phyloP scores from a whole-genome alignment of 345 rosid species.

The Eutrema heterophyllum region DNA sequence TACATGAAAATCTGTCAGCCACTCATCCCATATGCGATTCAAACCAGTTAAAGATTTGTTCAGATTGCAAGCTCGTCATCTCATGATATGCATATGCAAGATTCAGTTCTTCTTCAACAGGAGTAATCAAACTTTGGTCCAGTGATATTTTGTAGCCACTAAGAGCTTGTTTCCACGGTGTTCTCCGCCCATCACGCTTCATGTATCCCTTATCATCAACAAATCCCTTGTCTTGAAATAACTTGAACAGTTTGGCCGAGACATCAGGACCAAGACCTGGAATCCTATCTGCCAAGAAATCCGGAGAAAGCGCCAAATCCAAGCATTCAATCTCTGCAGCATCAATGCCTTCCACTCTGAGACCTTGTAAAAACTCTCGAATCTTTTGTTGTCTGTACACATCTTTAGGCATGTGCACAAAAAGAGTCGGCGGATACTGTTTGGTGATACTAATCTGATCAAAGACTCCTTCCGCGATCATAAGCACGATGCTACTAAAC shows the following conservation, averaged over 20 bases:
- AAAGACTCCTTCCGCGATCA: constrained; percentile 85
- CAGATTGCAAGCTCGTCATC: constrained; percentile 86
- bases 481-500: constrained; percentile 69
- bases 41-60: constrained; percentile 84
- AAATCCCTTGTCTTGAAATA: constrained; percentile 56
- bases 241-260: constrained; percentile 50
- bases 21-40: constrained; percentile 65
- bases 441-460: constrained; percentile 48
- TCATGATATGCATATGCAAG: constrained; percentile 92
- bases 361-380: constrained; percentile 41
- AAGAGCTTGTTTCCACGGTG: constrained; percentile 61
- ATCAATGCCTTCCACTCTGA: constrained; percentile 61
- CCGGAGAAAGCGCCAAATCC: constrained; percentile 52
- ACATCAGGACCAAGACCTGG: constrained; percentile 44
- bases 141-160: constrained; percentile 30
- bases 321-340: constrained; percentile 75
- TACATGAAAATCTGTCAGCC: neutral
- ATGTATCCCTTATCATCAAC: constrained; percentile 64
- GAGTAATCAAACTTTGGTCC: constrained; percentile 49
- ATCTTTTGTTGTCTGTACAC: constrained; percentile 56
- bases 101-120: constrained; percentile 85
- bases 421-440: constrained; percentile 75
- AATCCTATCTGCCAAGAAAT: constrained; percentile 60
- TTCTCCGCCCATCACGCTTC: constrained; percentile 72
- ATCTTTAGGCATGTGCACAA: constrained; percentile 95